Conservation (phyloP, 768 basidiomycete species). For the Exidia glandulosa region DNA sequence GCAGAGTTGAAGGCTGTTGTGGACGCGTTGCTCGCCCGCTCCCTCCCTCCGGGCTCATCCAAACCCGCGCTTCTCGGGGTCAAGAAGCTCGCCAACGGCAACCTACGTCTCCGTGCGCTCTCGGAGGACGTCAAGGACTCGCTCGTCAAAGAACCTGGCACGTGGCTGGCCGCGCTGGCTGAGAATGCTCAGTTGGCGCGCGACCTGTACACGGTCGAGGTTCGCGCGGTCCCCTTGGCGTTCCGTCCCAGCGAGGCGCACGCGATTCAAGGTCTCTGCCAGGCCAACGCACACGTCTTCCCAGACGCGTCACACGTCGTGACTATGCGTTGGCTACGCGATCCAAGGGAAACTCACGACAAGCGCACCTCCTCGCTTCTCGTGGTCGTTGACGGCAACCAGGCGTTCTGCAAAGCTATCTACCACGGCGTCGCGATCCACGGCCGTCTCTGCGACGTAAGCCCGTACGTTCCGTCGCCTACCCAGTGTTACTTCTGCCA, state of each 20-base stretch:
- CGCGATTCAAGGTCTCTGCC: neutral
- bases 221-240: neutral
- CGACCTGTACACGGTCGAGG: neutral
- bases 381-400: neutral
- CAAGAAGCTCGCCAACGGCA: neutral
- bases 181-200: neutral
- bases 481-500: no score
- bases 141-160: neutral
- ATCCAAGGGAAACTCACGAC: neutral
- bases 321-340: neutral
- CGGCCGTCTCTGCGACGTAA: no score
- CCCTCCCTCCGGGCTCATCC: neutral
- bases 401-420: neutral
- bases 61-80: neutral
- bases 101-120: neutral
- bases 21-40: no score
- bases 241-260: neutral
- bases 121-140: no score
- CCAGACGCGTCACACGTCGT: neutral
- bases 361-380: neutral
- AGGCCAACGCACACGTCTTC: neutral
- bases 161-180: neutral
- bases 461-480: no score
- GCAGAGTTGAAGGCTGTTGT: no score
- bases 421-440: neutral